Percentiles rank a stretch among this genome's conserved stretches.
Conservation (phyloP, 2,329 filamentous ascomycete species). For the Talaromyces sp. region DNA sequence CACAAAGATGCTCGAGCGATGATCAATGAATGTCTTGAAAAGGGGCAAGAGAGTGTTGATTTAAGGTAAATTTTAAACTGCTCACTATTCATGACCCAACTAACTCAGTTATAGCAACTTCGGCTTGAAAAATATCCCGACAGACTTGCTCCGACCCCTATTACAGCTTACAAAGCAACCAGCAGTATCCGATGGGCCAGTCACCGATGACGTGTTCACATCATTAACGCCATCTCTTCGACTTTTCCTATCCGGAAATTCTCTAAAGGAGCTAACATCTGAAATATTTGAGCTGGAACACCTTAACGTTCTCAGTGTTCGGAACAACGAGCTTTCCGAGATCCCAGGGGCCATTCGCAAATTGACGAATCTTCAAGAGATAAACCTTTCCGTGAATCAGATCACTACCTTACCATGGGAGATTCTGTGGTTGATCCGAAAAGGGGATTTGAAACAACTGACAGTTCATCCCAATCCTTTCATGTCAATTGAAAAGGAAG, state of each 20-base stretch:
- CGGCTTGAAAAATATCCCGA: slow-evolving; percentile 30
- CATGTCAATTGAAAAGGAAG: slow-evolving; percentile 27
- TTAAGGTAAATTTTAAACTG: slow-evolving; percentile 33
- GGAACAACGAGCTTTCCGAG: slow-evolving; percentile 44
- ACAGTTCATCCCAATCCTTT: slow-evolving; percentile 43
- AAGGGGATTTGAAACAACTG: slow-evolving; percentile 38
- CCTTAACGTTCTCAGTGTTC: slow-evolving; percentile 45
- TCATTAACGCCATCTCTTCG: slow-evolving; percentile 42
- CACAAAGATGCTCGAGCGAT: slow-evolving; percentile 36
- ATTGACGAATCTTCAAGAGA: slow-evolving; percentile 40
- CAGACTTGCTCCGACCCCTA: slow-evolving; percentile 35
- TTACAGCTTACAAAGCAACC: slow-evolving; percentile 42
- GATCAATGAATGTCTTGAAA: slow-evolving; percentile 43
- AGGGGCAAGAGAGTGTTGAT: slow-evolving; percentile 44
- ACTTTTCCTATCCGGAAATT: slow-evolving; percentile 45
- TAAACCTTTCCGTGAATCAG: slow-evolving; percentile 47
- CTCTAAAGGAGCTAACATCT: slow-evolving; percentile 33
- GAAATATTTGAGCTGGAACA: slow-evolving; percentile 43
- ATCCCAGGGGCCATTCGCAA: slow-evolving; percentile 42
- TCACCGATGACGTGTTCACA: slow-evolving; percentile 37
- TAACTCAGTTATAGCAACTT: slow-evolving; percentile 28
- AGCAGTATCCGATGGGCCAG: slow-evolving; percentile 29
- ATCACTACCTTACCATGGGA: slow-evolving; percentile 46
- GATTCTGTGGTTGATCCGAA: slow-evolving; percentile 39
- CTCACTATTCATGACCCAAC: not conserved